phyloP scores from a whole-genome alignment of 495 filamentous ascomycete species.

The Aspergillus bridgeri region DNA sequence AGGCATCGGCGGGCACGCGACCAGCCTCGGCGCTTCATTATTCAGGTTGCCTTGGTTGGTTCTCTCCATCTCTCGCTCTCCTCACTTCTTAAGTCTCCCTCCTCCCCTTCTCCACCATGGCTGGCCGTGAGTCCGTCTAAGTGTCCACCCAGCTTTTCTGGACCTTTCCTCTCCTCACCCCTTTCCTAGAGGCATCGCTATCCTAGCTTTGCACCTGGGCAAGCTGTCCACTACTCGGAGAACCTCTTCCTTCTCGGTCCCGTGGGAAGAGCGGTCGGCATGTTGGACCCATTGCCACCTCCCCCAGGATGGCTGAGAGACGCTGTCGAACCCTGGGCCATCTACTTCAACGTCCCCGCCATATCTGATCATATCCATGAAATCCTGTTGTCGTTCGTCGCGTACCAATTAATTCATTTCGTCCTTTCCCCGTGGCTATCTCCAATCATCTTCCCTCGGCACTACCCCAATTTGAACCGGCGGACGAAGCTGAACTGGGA shows the following conservation, averaged over 20 bases:
- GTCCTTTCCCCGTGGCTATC: conserved; percentile 75
- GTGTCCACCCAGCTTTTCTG: not conserved
- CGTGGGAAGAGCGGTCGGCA: conserved; percentile 23
- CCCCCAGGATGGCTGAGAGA: conserved; percentile 42
- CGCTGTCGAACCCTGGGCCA: conserved; percentile 42
- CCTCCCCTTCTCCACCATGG: conserved; percentile 5
- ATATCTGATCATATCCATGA: conserved; percentile 89
- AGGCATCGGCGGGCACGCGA: conserved; percentile 20
- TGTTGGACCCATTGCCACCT: conserved; percentile 50
- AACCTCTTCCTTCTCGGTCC: not conserved
- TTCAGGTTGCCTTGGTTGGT: not conserved
- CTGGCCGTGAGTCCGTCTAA: conserved; percentile 4
- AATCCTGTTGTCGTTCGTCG: conserved; percentile 64
- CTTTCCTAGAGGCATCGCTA: not conserved
- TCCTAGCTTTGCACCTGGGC: not conserved
- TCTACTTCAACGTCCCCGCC: conserved; percentile 57
- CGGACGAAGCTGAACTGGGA: conserved; percentile 90
- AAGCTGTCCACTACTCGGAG: not conserved
- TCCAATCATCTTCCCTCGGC: conserved; percentile 59
- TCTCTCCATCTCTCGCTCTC: not conserved
- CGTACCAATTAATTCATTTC: conserved; percentile 74
- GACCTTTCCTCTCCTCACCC: not conserved
- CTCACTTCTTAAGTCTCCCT: not conserved
- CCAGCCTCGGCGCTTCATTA: conserved; percentile 10
- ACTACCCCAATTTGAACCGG: conserved; percentile 62